These are phyloP conservation scores for Colletotrichum viniferum DNA, from an alignment of 2,329 filamentous ascomycete species.

Conservation along the genomic window DNA sequence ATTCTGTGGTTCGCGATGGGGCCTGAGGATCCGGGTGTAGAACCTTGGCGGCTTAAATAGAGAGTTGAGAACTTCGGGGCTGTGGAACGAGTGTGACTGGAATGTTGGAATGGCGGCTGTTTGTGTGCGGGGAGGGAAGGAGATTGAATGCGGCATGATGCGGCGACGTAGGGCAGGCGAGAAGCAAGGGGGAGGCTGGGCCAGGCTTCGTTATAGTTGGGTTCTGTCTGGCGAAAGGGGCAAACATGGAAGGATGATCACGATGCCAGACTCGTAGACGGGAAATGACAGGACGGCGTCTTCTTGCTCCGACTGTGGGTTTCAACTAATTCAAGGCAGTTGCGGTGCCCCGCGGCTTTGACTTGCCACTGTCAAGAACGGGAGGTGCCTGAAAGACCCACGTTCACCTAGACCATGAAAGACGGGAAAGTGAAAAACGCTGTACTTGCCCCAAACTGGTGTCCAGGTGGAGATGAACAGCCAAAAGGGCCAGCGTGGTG, in stretches of 20 bases:
- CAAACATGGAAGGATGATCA: neutral
- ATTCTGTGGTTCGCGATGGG: neutral
- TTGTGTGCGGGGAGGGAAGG: neutral
- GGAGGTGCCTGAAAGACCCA: neutral
- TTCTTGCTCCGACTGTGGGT: neutral
- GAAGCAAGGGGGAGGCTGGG: neutral
- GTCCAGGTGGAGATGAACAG: neutral
- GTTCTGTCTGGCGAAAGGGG: neutral
- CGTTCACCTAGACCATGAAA: neutral
- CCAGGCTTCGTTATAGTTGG: neutral
- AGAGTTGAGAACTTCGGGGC: neutral
- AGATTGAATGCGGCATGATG: neutral
- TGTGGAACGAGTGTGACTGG: neutral
- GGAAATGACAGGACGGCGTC: neutral
- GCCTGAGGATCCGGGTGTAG: neutral
- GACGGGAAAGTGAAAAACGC: neutral
- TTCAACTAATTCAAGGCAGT: neutral
- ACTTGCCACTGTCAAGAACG: neutral
- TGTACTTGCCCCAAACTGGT: neutral
- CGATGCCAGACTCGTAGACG: neutral
- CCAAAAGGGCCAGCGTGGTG: neutral
- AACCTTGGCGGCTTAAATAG: neutral
- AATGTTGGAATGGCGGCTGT: neutral
- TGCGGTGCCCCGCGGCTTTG: neutral
- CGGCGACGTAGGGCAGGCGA: neutral